Conservation (phyloP, 2,329 filamentous ascomycete species). For the Arthrobotrys pseudoclavata region DNA sequence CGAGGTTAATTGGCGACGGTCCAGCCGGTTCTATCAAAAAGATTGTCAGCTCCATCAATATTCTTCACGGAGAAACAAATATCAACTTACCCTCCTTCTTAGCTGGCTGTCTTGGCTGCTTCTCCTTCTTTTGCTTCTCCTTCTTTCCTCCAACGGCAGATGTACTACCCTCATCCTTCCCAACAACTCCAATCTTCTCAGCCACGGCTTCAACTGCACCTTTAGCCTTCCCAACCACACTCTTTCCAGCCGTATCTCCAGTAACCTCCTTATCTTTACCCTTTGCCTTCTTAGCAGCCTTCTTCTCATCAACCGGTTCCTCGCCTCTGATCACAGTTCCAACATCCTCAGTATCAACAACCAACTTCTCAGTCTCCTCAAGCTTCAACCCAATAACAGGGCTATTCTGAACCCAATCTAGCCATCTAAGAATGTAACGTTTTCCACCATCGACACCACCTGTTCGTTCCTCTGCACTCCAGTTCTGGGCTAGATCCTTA, state of each 20-base stretch:
- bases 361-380: constrained; percentile 79
- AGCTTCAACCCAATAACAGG: constrained; percentile 78
- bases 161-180: constrained; percentile 59
- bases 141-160: constrained; percentile 68
- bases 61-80: background rate
- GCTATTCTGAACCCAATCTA: constrained; percentile 96
- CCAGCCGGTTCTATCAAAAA: constrained; percentile 73
- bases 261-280: constrained; percentile 93
- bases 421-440: constrained; percentile 89
- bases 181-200: constrained; percentile 64
- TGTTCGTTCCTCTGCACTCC: constrained; percentile 87
- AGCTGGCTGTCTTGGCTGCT: constrained; percentile 74
- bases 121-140: constrained; percentile 91
- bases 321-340: constrained; percentile 85
- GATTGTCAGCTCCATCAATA: background rate
- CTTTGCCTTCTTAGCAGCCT: constrained; percentile 78
- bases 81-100: constrained; percentile 65
- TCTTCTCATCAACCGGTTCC: constrained; percentile 86
- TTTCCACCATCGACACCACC: constrained; percentile 80
- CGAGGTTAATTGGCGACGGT: constrained; percentile 86
- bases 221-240: constrained; percentile 68
- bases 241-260: constrained; percentile 68
- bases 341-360: constrained; percentile 82
- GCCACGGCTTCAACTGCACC: constrained; percentile 70
- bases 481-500: constrained; percentile 74